Conservation (phyloP, 495 filamentous ascomycete species). For the Penicillium maclennaniae region DNA sequence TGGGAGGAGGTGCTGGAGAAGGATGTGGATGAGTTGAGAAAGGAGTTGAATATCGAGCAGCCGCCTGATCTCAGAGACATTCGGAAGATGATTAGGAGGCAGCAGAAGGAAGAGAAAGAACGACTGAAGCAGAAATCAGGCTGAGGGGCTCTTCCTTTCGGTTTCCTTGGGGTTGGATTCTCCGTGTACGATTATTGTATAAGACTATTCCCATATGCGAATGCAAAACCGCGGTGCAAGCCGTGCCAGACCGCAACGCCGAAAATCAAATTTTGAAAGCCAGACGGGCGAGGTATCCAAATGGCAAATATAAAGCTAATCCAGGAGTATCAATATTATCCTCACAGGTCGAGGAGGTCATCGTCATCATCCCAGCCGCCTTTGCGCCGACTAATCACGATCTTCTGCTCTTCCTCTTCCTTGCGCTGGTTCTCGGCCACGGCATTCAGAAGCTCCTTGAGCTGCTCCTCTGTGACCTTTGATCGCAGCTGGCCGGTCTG, state of each 20-base stretch:
- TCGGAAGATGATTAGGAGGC: conserved; percentile 62
- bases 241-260: conserved; percentile 15
- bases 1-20: conserved; percentile 95
- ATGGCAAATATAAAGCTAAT: conserved; percentile 5
- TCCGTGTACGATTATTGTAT: conserved; percentile 19
- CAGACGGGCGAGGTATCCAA: conserved; percentile 4
- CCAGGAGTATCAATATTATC: neutral
- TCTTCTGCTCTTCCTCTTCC: conserved; percentile 65
- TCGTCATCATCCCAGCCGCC: conserved; percentile 87
- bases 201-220: conserved; percentile 8
- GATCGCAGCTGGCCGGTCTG: conserved; percentile 77
- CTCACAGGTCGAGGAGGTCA: conserved; percentile 64
- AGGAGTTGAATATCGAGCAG: conserved; percentile 73
- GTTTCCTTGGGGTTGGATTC: neutral
- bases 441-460: conserved; percentile 84
- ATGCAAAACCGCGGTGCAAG: neutral
- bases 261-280: conserved; percentile 7
- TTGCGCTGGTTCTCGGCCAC: conserved; percentile 67
- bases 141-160: conserved; percentile 2
- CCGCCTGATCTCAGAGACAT: conserved; percentile 87
- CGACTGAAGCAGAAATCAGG: conserved; percentile 29
- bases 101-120: conserved; percentile 63
- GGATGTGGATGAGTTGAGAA: conserved; percentile 72
- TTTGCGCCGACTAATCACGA: conserved; percentile 80
- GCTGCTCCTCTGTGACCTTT: conserved; percentile 87